Evolutionary conservation across 2,329 filamentous ascomycete species (phyloP).

Genomic region (Teratosphaeria destructans): DNA sequence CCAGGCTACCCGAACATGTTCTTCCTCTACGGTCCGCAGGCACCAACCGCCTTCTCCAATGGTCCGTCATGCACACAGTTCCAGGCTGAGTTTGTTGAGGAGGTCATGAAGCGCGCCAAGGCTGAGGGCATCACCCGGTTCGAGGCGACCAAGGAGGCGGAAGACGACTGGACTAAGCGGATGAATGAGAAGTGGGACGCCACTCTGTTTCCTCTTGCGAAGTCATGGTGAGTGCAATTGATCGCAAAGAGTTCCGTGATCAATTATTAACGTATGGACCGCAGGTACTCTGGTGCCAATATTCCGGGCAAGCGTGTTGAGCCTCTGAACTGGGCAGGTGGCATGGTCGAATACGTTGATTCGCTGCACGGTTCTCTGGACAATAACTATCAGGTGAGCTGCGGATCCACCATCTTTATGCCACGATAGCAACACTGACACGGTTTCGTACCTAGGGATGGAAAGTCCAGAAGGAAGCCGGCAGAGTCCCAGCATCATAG

Average conservation of each 20-base stretch:
- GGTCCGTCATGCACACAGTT: conserved; percentile 35
- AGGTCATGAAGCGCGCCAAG: conserved; percentile 25
- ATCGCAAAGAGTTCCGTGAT: background rate
- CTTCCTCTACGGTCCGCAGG: conserved; percentile 36
- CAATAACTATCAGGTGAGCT: conserved; percentile 18
- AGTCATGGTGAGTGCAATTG: background rate
- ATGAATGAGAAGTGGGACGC: conserved; percentile 20
- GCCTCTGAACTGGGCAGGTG: conserved; percentile 36
- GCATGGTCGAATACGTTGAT: conserved; percentile 18
- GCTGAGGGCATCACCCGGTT: conserved; percentile 30
- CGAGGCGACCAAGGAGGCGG: conserved; percentile 31
- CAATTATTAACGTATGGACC: background rate
- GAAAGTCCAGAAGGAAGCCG: background rate
- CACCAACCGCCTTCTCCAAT: conserved; percentile 37
- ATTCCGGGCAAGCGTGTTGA: conserved; percentile 37
- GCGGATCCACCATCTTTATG: background rate
- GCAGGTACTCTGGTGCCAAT: conserved; percentile 30
- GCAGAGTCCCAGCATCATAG: conserved; percentile 31
- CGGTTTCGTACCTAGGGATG: background rate
- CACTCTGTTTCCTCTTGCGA: conserved; percentile 16
- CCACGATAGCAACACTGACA: background rate
- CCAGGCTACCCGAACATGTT: conserved; percentile 28
- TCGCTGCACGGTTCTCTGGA: conserved; percentile 18
- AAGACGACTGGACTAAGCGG: conserved; percentile 30
- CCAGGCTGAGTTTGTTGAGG: conserved; percentile 37